These are phyloP conservation scores for Arxiozyma telluris DNA, from an alignment of 1,139 yeast species.

Conservation along the genomic window DNA sequence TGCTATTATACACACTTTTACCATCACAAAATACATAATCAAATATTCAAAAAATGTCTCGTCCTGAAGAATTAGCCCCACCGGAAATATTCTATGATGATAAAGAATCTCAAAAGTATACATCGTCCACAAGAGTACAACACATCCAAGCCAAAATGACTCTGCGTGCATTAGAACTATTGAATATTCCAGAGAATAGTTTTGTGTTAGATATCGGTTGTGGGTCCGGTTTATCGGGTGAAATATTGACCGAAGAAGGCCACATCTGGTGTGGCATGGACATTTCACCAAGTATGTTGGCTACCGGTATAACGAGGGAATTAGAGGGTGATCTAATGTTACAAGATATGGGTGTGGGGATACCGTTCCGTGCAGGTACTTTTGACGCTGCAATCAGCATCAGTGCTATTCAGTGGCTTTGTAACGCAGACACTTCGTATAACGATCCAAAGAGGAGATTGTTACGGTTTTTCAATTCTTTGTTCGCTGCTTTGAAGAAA, in stretches of 20 bases:
- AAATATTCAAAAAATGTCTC: conserved; percentile 49
- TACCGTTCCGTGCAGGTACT: conserved; percentile 93
- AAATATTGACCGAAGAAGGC: conserved; percentile 86
- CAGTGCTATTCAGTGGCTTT: conserved; percentile 95
- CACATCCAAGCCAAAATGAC: conserved; percentile 98
- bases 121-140: conserved; percentile 90
- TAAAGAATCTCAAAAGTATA: conserved; percentile 78
- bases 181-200: conserved; percentile 63
- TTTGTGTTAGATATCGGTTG: conserved; percentile 88
- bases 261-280: conserved; percentile 97
- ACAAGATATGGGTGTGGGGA: conserved; percentile 88
- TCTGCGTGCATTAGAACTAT: conserved; percentile 76
- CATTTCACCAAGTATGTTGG: conserved; percentile 91
- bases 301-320: conserved; percentile 84
- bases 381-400: conserved; percentile 96
- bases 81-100: conserved; percentile 95
- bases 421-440: conserved; percentile 82
- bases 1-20: not conserved
- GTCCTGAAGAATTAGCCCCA: conserved; percentile 97
- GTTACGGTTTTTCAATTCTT: conserved; percentile 72
- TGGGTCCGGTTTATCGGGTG: conserved; percentile 95
- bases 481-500: conserved; percentile 76
- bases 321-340: conserved; percentile 88
- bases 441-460: conserved; percentile 85
- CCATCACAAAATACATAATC: not conserved